Base-by-base conservation (phyloP, 2,329 filamentous ascomycete species). In the Paraconiothyrium sp. region DNA sequence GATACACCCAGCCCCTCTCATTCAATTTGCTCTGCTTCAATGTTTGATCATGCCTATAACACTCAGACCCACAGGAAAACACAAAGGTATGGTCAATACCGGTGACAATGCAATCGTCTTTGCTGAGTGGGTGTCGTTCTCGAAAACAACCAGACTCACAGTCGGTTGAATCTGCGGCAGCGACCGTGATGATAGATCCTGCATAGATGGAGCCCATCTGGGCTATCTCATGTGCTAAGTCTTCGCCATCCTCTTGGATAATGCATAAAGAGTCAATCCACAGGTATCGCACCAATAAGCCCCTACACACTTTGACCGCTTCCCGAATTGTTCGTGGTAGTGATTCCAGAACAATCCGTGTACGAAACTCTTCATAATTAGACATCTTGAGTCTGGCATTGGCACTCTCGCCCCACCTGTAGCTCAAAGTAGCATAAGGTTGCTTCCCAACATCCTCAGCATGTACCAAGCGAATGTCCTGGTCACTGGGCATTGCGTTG, bases 231-330 rank as follows among this genome's bases (percentile, higher is more conserved):
- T 32, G 4, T 37, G 32, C 48, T 8, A 27, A 51, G 20, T 51
- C 48, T 20, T 51, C 32, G 10, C 22, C 27, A 37, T 51, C 48
- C 16, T 51, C 22, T 35, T 51, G 48, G 16, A 37, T 51, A n/a
- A 35, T 51, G 48, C 48, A 51, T 4, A 51, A 11, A 9, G 24
- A 16, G 32, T 51, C 34, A 20, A 51, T 14, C 48, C 32, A 51
- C 8, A 51, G 30, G 22, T 51, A 51, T 35, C n/a, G 48, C 16
- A 51, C 16, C 32, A 4, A 20, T 2, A 51, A 20, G 3, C 16
- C 1, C 10, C 48, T 27, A 37, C 48, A 51, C 4, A 51, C 8
- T 24, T 51, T 30, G 4, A 51, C 24, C 7, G 48, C 20, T 9
- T 51, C 48, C 10, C 11, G 48, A 10, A 51, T 3, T n/a, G 41